Percentiles rank a stretch among this genome's conserved stretches.
Evolutionary conservation across 768 basidiomycete genomes (phyloP).

Genomic region (button mushroom (Agaricus bisporus)): DNA sequence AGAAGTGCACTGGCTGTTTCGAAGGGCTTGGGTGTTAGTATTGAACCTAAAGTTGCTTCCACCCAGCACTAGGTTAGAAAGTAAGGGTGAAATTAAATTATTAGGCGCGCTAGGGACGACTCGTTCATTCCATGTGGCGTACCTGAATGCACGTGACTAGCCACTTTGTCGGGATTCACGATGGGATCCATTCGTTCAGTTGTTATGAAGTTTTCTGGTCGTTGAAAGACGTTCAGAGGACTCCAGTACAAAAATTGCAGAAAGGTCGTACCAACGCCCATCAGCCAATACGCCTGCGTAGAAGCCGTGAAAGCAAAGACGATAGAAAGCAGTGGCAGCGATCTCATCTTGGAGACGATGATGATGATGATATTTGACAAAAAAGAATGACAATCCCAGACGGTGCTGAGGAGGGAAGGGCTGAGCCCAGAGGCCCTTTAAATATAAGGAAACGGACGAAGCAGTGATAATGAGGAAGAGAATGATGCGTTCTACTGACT

Average conservation of each 20-base stretch:
- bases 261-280: slow-evolving; percentile 30
- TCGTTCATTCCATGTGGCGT: neutral
- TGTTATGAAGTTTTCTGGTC: slow-evolving; percentile 28
- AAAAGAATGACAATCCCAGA: slow-evolving; percentile 20
- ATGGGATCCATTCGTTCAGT: slow-evolving; percentile 47
- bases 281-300: slow-evolving; percentile 40
- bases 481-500: neutral
- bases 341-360: slow-evolving; percentile 17
- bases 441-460: slow-evolving; percentile 2
- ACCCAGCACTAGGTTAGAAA: slow-evolving; percentile 33
- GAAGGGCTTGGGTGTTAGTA: slow-evolving; percentile 33
- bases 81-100: neutral
- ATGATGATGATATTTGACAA: slow-evolving; percentile 14
- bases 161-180: slow-evolving; percentile 38
- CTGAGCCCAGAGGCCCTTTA: neutral
- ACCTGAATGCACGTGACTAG: slow-evolving; percentile 45
- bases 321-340: slow-evolving; percentile 22
- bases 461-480: slow-evolving; percentile 6
- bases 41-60: slow-evolving; percentile 45
- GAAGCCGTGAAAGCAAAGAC: slow-evolving; percentile 23
- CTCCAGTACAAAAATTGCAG: neutral
- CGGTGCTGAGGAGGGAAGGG: slow-evolving; percentile 3
- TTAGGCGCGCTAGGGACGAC: slow-evolving; percentile 1
- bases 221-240: neutral
- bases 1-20: slow-evolving; percentile 46